A percentile compares a stretch with the other conserved stretches of the same genome.
Evolutionary conservation across 352 stramenopile species (phyloP).

Genomic region (Blastocystis sp.): DNA sequence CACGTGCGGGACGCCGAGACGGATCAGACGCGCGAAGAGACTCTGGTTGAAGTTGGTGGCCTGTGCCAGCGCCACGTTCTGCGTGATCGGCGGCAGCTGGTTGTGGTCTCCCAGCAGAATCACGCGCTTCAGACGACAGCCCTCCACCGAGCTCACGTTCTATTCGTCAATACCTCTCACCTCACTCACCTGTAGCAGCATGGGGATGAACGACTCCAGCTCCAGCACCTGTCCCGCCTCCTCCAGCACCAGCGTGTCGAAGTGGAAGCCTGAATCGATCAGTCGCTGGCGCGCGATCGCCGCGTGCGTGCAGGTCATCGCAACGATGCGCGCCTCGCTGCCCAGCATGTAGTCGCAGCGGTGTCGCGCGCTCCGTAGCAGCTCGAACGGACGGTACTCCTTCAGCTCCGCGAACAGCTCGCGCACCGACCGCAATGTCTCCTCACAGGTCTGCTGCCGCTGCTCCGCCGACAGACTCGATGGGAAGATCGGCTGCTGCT

Average conservation of each 20-base stretch:
- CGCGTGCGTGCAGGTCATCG: slow-evolving; percentile 86
- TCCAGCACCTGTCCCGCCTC: slow-evolving; percentile 86
- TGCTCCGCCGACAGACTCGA: not conserved
- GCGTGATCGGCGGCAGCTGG: slow-evolving; percentile 78
- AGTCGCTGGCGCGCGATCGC: slow-evolving; percentile 75
- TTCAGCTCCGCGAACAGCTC: slow-evolving; percentile 80
- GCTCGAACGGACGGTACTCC: slow-evolving; percentile 83
- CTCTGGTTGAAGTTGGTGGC: slow-evolving; percentile 83
- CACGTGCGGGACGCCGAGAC: slow-evolving; percentile 78
- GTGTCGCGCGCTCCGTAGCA: slow-evolving; percentile 78
- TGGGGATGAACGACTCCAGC: slow-evolving; percentile 78
- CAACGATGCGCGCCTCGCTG: slow-evolving; percentile 81
- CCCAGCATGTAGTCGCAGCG: slow-evolving; percentile 83
- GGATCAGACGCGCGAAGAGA: slow-evolving; percentile 82
- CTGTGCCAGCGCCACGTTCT: slow-evolving; percentile 72
- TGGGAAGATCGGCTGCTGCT: not conserved
- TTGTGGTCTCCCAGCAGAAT: slow-evolving; percentile 84
- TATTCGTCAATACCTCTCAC: not conserved
- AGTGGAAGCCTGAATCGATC: slow-evolving; percentile 70
- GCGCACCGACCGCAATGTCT: slow-evolving; percentile 69
- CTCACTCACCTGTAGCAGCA: slow-evolving; percentile 72
- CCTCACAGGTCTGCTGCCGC: not conserved
- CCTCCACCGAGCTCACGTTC: slow-evolving; percentile 62
- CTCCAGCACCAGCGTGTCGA: slow-evolving; percentile 82
- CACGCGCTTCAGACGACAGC: slow-evolving; percentile 77